Base-by-base conservation (phyloP, 148 eudicot genomes). In the Heliamphora exappendiculata region DNA sequence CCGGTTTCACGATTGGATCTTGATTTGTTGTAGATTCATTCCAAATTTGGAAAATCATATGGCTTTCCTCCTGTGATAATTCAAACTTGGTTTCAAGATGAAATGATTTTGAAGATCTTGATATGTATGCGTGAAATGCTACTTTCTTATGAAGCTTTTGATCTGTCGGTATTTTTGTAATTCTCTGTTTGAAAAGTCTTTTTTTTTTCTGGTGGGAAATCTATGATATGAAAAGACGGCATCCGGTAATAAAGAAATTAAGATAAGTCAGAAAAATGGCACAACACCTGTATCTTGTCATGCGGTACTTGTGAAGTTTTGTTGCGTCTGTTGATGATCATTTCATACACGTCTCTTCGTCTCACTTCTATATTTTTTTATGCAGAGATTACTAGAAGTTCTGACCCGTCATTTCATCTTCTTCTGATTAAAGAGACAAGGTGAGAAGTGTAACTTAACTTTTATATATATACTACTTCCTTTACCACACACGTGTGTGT, bases 271-370 rank as follows among this genome's bases (percentile, higher is more conserved):
- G 24, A 29, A 31, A 70, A 50, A 70, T 26, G 37, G 17, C 55
- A 70, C 28, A 31, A 45, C 76, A 77, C 72, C 64, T 80, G 74
- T 58, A 78, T 64, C 58, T 54, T 44, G 53, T 79, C 85, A 82
- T 75, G 77, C 55, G 66, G 13, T 79, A 76, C 87, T 29, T 71
- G 87, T 85, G 87, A 85, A 34, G 63, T 62, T 62, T 69, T 57
- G 13, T 44, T 62, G 62, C 53, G 24, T 75, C 39, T 31, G 19
- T 47, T 59, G 49, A 5, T n/a, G n/a, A n/a, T n/a, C n/a, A n/a
- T 41, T n/a, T 37, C 13, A 0, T 58, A 14, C n/a, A 36, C 58
- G 20, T 45, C 54, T 50, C 16, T 75, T 13, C 26, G 19, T 29
- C 53, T 66, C 28, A 45, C 44, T 76, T 28, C 24, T 51, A 22